These are phyloP conservation scores for Melanopsichium pennsylvanicum DNA, from an alignment of 1,284 basidiomycete species.

Conservation along the genomic window DNA sequence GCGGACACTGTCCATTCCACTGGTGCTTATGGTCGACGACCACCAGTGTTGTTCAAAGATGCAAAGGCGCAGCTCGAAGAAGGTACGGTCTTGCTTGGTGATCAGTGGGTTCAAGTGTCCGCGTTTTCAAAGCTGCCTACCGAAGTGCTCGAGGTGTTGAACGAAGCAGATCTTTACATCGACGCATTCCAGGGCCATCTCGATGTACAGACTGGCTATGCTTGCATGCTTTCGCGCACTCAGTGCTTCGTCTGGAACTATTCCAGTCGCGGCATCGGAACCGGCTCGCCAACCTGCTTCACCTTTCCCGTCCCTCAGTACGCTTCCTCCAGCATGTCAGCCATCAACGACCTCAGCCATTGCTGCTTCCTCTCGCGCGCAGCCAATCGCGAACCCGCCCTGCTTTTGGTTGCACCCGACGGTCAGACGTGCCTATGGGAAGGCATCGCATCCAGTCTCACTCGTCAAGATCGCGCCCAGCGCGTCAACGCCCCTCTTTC, in stretches of 20 bases:
- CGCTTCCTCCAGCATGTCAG: slow-evolving; percentile 25
- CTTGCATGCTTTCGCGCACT: slow-evolving; percentile 46
- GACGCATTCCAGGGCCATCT: slow-evolving; percentile 46
- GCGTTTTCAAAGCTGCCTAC: slow-evolving; percentile 41
- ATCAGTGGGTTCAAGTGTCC: slow-evolving; percentile 48
- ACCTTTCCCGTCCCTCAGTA: slow-evolving; percentile 43
- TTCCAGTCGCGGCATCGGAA: slow-evolving; percentile 37
- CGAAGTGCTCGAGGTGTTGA: slow-evolving; percentile 41
- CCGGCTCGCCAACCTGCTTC: slow-evolving; percentile 49
- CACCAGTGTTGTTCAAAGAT: slow-evolving; percentile 4
- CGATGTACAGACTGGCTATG: slow-evolving; percentile 54
- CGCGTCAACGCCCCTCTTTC: slow-evolving; percentile 27
- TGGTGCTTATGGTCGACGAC: slow-evolving; percentile 3
- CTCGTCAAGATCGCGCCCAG: slow-evolving; percentile 35
- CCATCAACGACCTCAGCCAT: slow-evolving; percentile 30
- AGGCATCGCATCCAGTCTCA: slow-evolving; percentile 48
- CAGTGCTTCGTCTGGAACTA: slow-evolving; percentile 61
- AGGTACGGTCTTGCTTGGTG: slow-evolving; percentile 43
- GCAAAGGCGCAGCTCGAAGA: slow-evolving; percentile 36
- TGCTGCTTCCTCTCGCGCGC: slow-evolving; percentile 40
- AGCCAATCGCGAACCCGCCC: slow-evolving; percentile 44
- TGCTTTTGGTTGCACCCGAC: slow-evolving; percentile 45
- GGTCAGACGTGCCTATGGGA: slow-evolving; percentile 53
- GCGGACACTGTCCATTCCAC: slow-evolving; percentile 23
- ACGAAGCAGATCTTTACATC: slow-evolving; percentile 42